These are phyloP conservation scores for Fusarium nanum DNA, from an alignment of 2,329 filamentous ascomycete species.

Conservation along the genomic window DNA sequence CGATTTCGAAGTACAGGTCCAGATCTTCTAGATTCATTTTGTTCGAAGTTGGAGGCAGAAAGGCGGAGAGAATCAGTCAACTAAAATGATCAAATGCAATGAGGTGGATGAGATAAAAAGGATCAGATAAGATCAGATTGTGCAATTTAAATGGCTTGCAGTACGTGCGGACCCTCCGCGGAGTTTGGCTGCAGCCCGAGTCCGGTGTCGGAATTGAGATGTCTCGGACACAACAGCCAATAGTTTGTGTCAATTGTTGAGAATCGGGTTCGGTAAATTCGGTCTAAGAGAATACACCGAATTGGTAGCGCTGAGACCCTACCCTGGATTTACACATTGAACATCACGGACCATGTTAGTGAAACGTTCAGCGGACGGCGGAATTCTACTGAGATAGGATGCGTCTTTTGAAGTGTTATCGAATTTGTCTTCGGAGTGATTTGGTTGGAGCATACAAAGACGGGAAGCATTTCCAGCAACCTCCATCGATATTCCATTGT, in stretches of 20 bases:
- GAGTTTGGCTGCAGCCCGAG: not conserved
- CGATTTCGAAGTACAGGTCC: slow-evolving; percentile 5
- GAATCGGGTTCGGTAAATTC: not conserved
- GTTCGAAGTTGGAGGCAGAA: too few species aligned
- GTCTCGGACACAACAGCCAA: not conserved
- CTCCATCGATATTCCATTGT: too few species aligned
- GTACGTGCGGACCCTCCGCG: not conserved
- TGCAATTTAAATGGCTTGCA: not conserved
- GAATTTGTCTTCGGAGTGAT: too few species aligned
- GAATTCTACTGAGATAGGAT: too few species aligned
- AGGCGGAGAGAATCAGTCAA: too few species aligned
- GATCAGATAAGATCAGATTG: not conserved
- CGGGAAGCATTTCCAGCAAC: too few species aligned
- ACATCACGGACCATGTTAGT: not conserved
- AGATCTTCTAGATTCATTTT: slow-evolving; percentile 13
- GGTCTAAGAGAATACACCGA: not conserved
- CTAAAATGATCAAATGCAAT: too few species aligned
- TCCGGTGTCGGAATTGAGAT: not conserved
- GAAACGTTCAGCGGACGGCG: too few species aligned
- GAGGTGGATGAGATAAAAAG: too few species aligned
- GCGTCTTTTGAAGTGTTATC: too few species aligned
- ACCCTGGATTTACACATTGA: not conserved
- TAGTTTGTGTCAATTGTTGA: rapidly evolving
- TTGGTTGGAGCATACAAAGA: too few species aligned
- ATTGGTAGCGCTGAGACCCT: too few species aligned